Conservation (phyloP, 1,139 yeast genomes). For the Suhomyces chickasaworum region DNA sequence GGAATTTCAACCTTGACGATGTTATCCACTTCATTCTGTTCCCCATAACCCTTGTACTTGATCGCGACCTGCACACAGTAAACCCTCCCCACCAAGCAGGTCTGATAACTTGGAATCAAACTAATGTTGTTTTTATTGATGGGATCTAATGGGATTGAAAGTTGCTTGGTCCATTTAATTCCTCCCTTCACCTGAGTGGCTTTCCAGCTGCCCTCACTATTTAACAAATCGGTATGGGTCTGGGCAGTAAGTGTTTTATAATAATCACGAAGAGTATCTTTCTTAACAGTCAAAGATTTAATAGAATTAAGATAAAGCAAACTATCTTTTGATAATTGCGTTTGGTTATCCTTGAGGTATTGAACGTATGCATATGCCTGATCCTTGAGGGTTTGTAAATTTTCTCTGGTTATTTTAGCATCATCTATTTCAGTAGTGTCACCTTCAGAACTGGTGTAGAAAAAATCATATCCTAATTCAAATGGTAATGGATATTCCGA, state of each 20-base stretch:
- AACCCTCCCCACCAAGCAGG: constrained; percentile 46
- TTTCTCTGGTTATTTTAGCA: constrained; percentile 36
- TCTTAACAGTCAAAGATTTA: constrained; percentile 42
- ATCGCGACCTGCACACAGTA: constrained; percentile 45
- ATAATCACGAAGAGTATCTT: constrained; percentile 44
- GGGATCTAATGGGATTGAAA: constrained; percentile 34
- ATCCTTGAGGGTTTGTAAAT: constrained; percentile 41
- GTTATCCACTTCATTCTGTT: constrained; percentile 39
- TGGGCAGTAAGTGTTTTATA: constrained; percentile 31
- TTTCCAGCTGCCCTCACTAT: constrained; percentile 33
- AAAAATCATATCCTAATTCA: constrained; percentile 45
- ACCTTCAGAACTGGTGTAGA: constrained; percentile 34
- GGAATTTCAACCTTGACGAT: constrained; percentile 44
- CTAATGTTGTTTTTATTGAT: constrained; percentile 43
- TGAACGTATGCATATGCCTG: constrained; percentile 36
- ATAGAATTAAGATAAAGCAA: constrained; percentile 43
- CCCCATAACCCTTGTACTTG: constrained; percentile 43
- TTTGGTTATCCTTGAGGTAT: constrained; percentile 38
- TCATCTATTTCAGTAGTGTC: constrained; percentile 24
- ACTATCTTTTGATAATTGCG: constrained; percentile 36
- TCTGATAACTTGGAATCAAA: constrained; percentile 46
- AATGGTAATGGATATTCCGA: constrained; percentile 48
- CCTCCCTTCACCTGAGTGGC: constrained; percentile 23
- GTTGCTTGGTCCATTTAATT: constrained; percentile 32
- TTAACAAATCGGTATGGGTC: constrained; percentile 26